Evolutionary conservation across 768 basidiomycete species (phyloP).

Genomic region (Rhodotorula toruloides): DNA sequence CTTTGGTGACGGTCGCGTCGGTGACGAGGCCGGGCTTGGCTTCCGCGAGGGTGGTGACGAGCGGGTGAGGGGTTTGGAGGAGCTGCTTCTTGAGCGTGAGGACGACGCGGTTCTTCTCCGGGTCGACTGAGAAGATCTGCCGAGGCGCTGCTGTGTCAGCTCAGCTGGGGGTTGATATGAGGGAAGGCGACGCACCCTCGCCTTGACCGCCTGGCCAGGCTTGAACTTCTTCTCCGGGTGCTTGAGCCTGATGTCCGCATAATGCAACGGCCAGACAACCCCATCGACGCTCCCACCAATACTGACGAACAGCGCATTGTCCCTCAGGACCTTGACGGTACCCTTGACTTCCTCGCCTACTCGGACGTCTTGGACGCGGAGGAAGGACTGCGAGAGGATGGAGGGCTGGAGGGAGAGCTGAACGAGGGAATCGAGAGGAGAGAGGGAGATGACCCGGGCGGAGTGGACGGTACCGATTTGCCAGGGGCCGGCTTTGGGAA

Average conservation of each 20-base stretch:
- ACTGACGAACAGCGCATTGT: conserved; percentile 74
- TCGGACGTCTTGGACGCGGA: conserved; percentile 72
- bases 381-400: conserved; percentile 75
- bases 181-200: conserved; percentile 57
- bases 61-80: conserved; percentile 69
- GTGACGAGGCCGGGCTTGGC: conserved; percentile 65
- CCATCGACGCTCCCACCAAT: conserved; percentile 84
- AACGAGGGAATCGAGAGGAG: conserved; percentile 76
- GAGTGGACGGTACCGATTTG: conserved; percentile 70
- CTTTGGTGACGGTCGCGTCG: conserved; percentile 75
- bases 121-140: conserved; percentile 74
- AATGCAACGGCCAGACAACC: conserved; percentile 89
- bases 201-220: conserved; percentile 72
- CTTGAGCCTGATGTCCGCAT: conserved; percentile 83
- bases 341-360: conserved; percentile 78
- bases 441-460: conserved; percentile 81
- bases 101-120: conserved; percentile 69
- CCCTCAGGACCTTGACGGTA: conserved; percentile 76
- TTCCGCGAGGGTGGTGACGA: conserved; percentile 63
- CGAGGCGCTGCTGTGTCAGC: not conserved
- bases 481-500: conserved; percentile 61
- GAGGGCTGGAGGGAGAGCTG: conserved; percentile 81
- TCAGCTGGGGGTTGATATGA: not conserved
- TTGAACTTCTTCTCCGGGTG: conserved; percentile 90
- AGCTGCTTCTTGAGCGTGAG: conserved; percentile 89